Base-by-base conservation (phyloP, 805 yeast species). In the Jamesozyma hellenica region DNA sequence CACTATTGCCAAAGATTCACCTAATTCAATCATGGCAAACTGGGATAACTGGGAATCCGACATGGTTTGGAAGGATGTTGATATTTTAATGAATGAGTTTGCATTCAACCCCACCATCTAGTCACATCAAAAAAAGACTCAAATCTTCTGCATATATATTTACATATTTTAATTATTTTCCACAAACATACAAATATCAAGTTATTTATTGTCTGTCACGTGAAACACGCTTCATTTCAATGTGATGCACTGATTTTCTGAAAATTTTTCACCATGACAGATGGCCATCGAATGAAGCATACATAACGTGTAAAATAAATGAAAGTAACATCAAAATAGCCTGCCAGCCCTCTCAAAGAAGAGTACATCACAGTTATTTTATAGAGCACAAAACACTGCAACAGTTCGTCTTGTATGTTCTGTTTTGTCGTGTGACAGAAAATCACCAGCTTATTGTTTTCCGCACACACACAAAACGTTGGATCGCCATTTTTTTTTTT, bases 81-180 rank as follows among this genome's bases (percentile, higher is more conserved):
- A 85, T 47, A 70, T 84, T 35, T 82, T 86, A 42, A 84, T 86
- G 95, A 84, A 82, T 54, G 94, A 85, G 54, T 86, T 85, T 61
- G 96, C 95, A 4, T 86, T 86, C 65, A 84, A 82, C 48, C 77
- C 85, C 3, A 52, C 60, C 10, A 49, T 55, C 69, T 68, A 39
- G 34, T 21, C 17, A 29, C 17, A 11, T 9, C 13, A 28, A 8
- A 28, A n/a, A n/a, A n/a, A n/a, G n/a, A n/a, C 30, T 10, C 30
- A 11, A 28, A n/a, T n/a, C n/a, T n/a, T n/a, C n/a, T n/a, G n/a
- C n/a, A n/a, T 21, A 21, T 21, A 21, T 21, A 21, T 21, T 6
- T 21, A 21, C 5, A 21, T 21, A 21, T 21, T 6, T 8, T 6
- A 21, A 8, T 21, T 21, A 21, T 6, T 6, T 21, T 21, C 23